Evolutionary conservation across 2,329 filamentous ascomycete species (phyloP), one percentile per base, ranked within the genome.

Genomic region (Claviceps arundinis): DNA sequence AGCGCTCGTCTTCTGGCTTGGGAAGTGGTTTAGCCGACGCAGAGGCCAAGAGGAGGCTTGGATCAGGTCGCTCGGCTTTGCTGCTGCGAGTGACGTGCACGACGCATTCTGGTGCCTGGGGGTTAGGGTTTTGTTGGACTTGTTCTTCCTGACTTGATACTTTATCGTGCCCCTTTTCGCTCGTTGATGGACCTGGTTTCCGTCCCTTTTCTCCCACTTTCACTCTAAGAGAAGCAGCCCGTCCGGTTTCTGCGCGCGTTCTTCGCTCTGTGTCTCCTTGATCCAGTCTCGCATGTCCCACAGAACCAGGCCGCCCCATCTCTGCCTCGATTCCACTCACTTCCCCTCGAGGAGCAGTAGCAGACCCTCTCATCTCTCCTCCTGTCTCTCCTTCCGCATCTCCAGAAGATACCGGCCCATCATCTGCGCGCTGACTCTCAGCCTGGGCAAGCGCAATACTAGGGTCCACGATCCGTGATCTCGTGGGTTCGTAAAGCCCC

Each of bases 11-110:
- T 44, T 44, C 48, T 22, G 47, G 7, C 16, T 50, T 55, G 48
- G 7, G 11, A 13, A 22, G 19, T 26, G 44, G 43, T 42, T 53
- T 51, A 11, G 41, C 45, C 19, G 54, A 57, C 41, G 52, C 56
- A 38, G 53, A 59, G n/a, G 62, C 61, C 37, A 64, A 52, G 13
- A 48, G 49, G n/a, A 62, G 30, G 50, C 61, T 64, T 34, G 61
- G 58, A 50, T 64, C 63, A 5, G 47, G n/a, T n/a, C 53, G 51
- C 11, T 60, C 60, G 16, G 55, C 22, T 42, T 43, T 56, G 51
- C 57, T 62, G 48, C 60, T 61, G 50, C 63, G 62, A 11, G 60
- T 61, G 42, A 64, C 58, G 43, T 64, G 59, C 42, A 61, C 48
- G 37, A 46, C 45, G 38, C 17, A 17, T 30, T 52, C 42, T 17